Base-by-base conservation (phyloP, 352 stramenopile species). In the Phytopythium ostracodes region DNA sequence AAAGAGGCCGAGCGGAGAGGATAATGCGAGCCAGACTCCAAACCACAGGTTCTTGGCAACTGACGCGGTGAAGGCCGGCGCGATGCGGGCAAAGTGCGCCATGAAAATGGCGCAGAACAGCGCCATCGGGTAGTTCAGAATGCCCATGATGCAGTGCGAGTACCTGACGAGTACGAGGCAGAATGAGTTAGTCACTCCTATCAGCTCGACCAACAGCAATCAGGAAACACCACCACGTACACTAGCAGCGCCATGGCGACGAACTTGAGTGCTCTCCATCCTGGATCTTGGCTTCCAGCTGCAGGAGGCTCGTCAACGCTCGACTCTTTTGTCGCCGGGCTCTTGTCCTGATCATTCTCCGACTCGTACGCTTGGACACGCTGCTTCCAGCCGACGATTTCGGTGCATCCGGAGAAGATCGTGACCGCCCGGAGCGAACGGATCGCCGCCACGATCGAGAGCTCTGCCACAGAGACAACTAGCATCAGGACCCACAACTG, bases 121-220 rank as follows among this genome's bases (percentile, higher is more conserved):
- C 52, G 85, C 84, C 77, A 94, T 87, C 2, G 85, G 78, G 67
- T 92, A 94, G 64, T 94, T 94, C 38, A 92, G 64, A 25, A 94
- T 86, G 4, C 81, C 83, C 47, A 94, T 57, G 55, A 91, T 76
- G 54, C 80, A 88, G 71, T 92, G 85, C 11, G 76, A 64, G 58
- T 77, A 87, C 15, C 82, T 91, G 56, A 18, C 6, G 10, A 43
- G n/a, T 12, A 58, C 6, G 47, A 1, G 7, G 14, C 18, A 51
- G 3, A 4, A 29, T n/a, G n/a, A 18, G 52, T 43, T 20, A 53
- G 15, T 31, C 24, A 27, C 25, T 6, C 27, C 4, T 20, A 3
- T 14, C 9, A 38, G 6, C 31, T 2, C 18, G 62, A 15, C 7
- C 40, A 31, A 43, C 51, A 51, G 14, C 25, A 36, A 40, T 1